Evolutionary conservation across 805 yeast species (phyloP).

Genomic region (Yarrowia hollandica): DNA sequence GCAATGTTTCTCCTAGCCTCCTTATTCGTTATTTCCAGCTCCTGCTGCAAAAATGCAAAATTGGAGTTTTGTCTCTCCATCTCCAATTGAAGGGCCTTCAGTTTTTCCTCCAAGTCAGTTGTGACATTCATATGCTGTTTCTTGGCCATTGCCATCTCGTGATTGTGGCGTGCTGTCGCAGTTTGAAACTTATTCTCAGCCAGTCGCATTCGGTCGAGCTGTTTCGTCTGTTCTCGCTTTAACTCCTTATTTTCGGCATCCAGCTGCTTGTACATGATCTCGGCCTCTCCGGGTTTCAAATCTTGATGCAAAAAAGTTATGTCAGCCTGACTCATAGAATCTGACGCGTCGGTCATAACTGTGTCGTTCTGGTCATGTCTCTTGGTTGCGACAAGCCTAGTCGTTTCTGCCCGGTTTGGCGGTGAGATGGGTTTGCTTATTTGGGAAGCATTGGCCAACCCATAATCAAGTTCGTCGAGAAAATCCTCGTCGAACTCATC

Average conservation of each 20-base stretch:
- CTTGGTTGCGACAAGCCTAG: neutral
- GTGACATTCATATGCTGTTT: neutral
- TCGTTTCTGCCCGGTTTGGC: neutral
- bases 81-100: neutral
- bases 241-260: neutral
- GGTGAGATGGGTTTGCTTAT: neutral
- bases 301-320: too few relatives aligned
- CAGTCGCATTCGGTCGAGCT: conserved; percentile 7
- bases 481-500: conserved; percentile 19
- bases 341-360: neutral
- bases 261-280: neutral
- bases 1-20: neutral
- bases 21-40: neutral
- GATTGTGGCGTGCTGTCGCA: neutral
- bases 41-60: conserved; percentile 12
- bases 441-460: neutral
- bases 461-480: conserved; percentile 15
- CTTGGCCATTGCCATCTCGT: conserved; percentile 15
- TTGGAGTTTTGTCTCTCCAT: conserved; percentile 5
- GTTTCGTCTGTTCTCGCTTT: conserved; percentile 2
- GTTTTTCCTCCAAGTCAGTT: neutral
- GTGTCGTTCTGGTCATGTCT: neutral
- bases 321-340: neutral
- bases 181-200: conserved; percentile 12
- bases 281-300: neutral